These are phyloP conservation scores for Pyrus hybrid DNA, from an alignment of 331 rosid species.

Conservation along the genomic window DNA sequence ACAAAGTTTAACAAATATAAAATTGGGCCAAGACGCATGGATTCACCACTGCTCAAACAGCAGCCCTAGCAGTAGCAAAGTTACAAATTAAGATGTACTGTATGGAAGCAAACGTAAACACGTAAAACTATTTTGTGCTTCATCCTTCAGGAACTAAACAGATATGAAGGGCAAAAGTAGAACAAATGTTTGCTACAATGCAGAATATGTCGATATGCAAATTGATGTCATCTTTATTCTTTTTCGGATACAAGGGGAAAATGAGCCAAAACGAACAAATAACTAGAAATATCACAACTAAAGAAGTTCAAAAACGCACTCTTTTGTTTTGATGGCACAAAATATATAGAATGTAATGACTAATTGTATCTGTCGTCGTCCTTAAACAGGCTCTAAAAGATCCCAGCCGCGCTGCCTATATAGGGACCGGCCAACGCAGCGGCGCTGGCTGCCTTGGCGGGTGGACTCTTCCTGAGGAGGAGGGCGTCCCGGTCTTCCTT, in stretches of 20 bases:
- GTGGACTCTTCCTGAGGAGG: slow-evolving; percentile 88
- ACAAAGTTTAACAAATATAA: slow-evolving; percentile 15
- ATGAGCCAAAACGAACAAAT: no score
- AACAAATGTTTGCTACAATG: no score
- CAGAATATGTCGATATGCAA: no score
- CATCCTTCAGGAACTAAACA: no score
- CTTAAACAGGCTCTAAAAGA: neutral
- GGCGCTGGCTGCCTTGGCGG: slow-evolving; percentile 67
- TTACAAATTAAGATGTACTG: no score
- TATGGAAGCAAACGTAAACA: no score
- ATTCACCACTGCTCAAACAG: neutral
- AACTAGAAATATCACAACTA: no score
- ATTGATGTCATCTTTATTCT: no score
- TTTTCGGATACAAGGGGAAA: no score
- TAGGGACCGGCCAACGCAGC: slow-evolving; percentile 79
- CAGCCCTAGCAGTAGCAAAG: neutral
- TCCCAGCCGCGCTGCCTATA: slow-evolving; percentile 68
- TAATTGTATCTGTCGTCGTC: neutral
- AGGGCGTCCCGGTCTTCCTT: slow-evolving; percentile 76
- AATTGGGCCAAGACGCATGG: neutral
- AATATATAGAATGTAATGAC: neutral
- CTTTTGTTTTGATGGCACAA: neutral
- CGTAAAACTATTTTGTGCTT: no score
- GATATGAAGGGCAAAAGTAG: no score
- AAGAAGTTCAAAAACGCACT: neutral